Evolutionary conservation across 257 asterid genomes (phyloP).

Genomic region (Solanum sitiens): DNA sequence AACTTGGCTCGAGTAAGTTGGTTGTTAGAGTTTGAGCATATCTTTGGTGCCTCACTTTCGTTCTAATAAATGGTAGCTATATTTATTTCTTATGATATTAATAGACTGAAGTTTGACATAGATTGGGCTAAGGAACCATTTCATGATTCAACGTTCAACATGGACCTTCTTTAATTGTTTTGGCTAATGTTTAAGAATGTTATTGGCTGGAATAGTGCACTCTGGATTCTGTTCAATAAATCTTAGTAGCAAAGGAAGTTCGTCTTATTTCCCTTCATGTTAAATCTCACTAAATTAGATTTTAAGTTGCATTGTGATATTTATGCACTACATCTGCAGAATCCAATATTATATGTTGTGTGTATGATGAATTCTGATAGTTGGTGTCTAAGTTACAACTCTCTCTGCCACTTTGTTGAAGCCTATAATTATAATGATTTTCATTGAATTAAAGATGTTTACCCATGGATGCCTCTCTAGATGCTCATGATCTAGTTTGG

Average conservation of each 20-base stretch:
- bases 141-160: not conserved
- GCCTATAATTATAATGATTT: not conserved
- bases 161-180: not conserved
- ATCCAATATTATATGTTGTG: not conserved
- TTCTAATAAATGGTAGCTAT: not conserved
- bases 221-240: not conserved
- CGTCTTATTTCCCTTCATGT: not conserved
- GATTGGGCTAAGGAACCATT: not conserved
- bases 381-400: not conserved
- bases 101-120: not conserved
- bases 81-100: not conserved
- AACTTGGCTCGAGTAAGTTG: not conserved
- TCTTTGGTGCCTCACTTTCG: not conserved
- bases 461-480: slow-evolving; percentile 9
- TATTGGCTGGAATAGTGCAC: not conserved
- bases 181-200: not conserved
- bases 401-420: not conserved
- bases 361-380: not conserved
- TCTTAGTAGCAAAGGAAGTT: not conserved
- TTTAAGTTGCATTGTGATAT: not conserved
- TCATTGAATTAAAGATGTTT: slow-evolving; percentile 8
- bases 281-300: not conserved
- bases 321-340: not conserved
- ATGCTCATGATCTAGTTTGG: slow-evolving; percentile 15
- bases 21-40: not conserved